Conservation (phyloP, 225 moss, liverwort and hornwort genomes). For the Rhytidiadelphus loreus region DNA sequence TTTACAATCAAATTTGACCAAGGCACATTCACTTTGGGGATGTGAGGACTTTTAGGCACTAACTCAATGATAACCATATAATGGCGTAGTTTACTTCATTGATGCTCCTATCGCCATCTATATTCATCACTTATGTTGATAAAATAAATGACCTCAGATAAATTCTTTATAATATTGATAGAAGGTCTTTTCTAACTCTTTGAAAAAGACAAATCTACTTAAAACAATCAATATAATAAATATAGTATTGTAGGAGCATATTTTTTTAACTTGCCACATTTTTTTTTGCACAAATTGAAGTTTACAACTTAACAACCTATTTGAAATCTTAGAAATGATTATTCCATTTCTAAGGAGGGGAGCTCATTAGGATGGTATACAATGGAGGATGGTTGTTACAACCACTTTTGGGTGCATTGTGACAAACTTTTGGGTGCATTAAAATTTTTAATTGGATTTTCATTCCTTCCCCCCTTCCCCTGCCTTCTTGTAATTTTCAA, state of each 20-base stretch:
- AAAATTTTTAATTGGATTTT: no score
- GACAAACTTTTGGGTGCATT: no score
- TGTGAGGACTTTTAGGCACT: neutral
- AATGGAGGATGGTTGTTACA: no score
- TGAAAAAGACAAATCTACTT: fast-evolving
- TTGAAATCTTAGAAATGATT: neutral
- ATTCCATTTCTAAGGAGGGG: neutral
- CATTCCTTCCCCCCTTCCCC: no score
- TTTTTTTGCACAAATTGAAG: fast-evolving
- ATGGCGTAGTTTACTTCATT: neutral
- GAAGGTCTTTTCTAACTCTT: fast-evolving
- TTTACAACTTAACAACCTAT: neutral
- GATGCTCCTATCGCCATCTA: neutral
- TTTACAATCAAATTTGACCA: neutral
- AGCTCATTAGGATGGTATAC: neutral
- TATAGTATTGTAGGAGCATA: neutral
- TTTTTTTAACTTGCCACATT: fast-evolving
- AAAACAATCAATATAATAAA: neutral
- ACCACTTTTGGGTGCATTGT: no score
- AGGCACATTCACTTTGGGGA: neutral
- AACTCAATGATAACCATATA: neutral
- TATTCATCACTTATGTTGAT: neutral
- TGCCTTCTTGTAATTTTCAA: no score
- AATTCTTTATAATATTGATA: neutral
- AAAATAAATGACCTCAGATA: neutral